Evolutionary conservation across 2,329 filamentous ascomycete species (phyloP).

Genomic region (Beauveria varroae): DNA sequence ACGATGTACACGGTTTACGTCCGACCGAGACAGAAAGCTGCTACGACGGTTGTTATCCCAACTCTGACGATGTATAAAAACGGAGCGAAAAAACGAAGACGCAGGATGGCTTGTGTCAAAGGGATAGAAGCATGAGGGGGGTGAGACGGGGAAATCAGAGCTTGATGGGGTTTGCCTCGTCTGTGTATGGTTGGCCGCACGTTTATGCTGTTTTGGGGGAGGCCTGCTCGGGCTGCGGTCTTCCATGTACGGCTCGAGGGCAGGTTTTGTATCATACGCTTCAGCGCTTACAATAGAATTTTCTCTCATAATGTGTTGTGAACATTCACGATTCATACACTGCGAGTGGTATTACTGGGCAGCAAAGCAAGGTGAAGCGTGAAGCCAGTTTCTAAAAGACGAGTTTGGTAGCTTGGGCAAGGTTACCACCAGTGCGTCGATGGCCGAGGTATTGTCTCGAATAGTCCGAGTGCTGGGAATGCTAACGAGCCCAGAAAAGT

Average conservation of each 20-base stretch:
- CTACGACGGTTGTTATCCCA: background rate
- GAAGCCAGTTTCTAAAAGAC: too few relatives aligned
- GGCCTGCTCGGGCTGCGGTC: background rate
- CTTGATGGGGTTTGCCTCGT: background rate
- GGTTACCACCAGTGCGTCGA: too few relatives aligned
- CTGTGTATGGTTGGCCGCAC: slow-evolving; percentile 1
- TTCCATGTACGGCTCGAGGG: slow-evolving; percentile 3
- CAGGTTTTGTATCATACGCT: slow-evolving; percentile 13
- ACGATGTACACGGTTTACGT: background rate
- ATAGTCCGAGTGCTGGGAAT: too few relatives aligned
- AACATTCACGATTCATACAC: too few relatives aligned
- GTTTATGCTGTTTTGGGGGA: background rate
- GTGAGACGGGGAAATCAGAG: background rate
- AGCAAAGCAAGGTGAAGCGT: too few relatives aligned
- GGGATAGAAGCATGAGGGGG: background rate
- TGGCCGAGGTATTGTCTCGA: too few relatives aligned
- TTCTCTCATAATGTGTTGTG: slow-evolving; percentile 1
- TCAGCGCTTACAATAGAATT: slow-evolving; percentile 13
- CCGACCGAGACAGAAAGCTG: background rate
- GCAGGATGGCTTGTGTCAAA: background rate
- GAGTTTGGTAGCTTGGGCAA: too few relatives aligned
- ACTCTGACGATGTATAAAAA: slow-evolving; percentile 8
- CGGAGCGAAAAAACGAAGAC: background rate
- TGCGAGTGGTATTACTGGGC: too few relatives aligned
- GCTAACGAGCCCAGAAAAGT: too few relatives aligned